Conservation (phyloP, 306 rosid genomes). For the Malus sylvestris region DNA sequence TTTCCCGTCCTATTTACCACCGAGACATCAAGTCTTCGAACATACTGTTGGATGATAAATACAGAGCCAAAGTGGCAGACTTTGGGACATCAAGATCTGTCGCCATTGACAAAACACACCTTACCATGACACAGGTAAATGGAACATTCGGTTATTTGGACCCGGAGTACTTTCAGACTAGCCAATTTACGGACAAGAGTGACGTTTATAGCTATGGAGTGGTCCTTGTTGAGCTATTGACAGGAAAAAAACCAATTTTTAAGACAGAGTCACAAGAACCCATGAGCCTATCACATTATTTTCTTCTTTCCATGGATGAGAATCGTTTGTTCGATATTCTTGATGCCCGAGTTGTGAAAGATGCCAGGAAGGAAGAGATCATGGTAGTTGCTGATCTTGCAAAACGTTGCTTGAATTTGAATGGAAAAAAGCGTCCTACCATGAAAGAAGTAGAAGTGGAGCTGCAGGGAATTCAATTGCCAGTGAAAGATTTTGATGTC, state of each 20-base stretch:
- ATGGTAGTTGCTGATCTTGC: neutral
- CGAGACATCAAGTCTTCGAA: neutral
- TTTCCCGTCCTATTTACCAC: neutral
- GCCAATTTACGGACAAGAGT: constrained; percentile 3
- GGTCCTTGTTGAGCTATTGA: neutral
- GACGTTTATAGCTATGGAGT: constrained; percentile 2
- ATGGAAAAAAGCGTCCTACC: neutral
- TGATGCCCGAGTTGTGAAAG: neutral
- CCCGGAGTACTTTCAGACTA: neutral
- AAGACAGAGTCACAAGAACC: neutral
- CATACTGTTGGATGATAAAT: neutral
- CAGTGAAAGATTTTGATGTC: neutral
- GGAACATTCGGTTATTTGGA: constrained; percentile 3
- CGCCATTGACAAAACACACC: neutral
- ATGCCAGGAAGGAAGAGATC: neutral
- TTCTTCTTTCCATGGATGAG: neutral
- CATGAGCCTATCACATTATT: neutral
- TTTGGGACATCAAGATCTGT: neutral
- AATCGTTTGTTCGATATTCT: neutral
- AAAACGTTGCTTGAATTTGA: neutral
- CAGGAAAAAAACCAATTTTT: neutral
- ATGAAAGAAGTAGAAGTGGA: neutral
- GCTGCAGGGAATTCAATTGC: constrained; percentile 9
- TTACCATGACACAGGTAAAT: neutral
- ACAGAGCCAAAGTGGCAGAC: neutral